Conservation (phyloP, 805 yeast species). For the Yamadazyma laniorum region DNA sequence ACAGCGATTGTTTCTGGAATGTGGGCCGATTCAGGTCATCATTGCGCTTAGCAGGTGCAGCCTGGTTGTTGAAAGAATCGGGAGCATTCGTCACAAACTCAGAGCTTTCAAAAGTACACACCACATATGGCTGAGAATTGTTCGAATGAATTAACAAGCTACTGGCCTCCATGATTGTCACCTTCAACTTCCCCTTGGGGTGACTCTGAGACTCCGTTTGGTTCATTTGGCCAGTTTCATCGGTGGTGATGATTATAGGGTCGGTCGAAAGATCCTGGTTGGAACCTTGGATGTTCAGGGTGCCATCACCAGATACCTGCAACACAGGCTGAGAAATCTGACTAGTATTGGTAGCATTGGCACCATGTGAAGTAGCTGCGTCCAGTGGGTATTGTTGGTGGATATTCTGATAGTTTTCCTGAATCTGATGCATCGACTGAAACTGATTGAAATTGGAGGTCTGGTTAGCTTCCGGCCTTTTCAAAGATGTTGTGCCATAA, state of each 20-base stretch:
- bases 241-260: conserved; percentile 39
- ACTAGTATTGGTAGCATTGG: neutral
- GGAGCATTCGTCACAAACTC: conserved; percentile 88
- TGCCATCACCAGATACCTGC: neutral
- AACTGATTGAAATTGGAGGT: conserved; percentile 10
- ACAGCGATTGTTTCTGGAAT: conserved; percentile 39
- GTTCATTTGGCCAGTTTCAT: conserved; percentile 37
- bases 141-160: conserved; percentile 57
- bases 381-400: conserved; percentile 3
- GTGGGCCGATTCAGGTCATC: conserved; percentile 23
- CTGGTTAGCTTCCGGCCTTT: neutral
- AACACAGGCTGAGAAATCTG: neutral
- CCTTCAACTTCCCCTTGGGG: conserved; percentile 81
- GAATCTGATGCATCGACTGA: conserved; percentile 10
- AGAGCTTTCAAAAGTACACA: conserved; percentile 86
- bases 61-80: conserved; percentile 38
- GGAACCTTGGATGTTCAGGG: neutral
- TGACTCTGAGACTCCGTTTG: conserved; percentile 26
- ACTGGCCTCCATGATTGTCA: conserved; percentile 77
- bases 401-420: conserved; percentile 10
- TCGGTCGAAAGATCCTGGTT: neutral
- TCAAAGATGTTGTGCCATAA: conserved; percentile 52
- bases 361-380: neutral
- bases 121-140: conserved; percentile 78
- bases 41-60: conserved; percentile 4